Base-by-base conservation (phyloP, 768 basidiomycete genomes). In the Lactarius tabidus region DNA sequence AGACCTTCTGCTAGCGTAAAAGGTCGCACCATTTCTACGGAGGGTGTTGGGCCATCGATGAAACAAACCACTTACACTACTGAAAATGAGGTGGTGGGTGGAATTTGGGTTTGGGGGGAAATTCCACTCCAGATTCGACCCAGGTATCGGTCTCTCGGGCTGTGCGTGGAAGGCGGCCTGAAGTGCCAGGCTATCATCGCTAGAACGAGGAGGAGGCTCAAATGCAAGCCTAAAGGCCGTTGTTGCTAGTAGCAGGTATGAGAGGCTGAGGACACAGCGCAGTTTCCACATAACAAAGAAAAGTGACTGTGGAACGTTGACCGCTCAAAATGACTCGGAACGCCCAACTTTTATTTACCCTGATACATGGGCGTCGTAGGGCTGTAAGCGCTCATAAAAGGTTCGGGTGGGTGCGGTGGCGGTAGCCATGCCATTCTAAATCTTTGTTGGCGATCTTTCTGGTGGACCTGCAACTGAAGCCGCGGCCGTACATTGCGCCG, bases 41-140 rank as follows among this genome's bases (percentile, higher is more conserved):
- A 75, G 70, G 0, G 75, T 77, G 62, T 79, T 79, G 3, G 77
- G 72, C 77, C 77, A 79, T 29, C 75, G 73, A 54, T 79, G 79
- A 17, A 80, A 71, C 3, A 78, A 66, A 3, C 75, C 72, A 51
- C 70, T 69, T 12, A 78, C 70, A 1, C 74, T 72, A 45, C 76
- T 74, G 56, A 79, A 79, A 15, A 79, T 69, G 9, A 78, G 68
- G 60, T 77, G 71, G 23, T 70, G 66, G 6, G 78, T 77, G 20
- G 70, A 67, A 55, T 77, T 73, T 10, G 69, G 64, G 35, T 67
- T 64, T 1, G 76, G 76, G 1, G 56, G 39, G 3, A 55, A 56
- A 18, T 74, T 61, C 68, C 68, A 69, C 20, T 20, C 20, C 43
- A 9, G 20, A 18, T 45, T 1, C n/a, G 43, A 43, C 20, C 20